A percentile compares a stretch with the other conserved stretches of the same genome.
phyloP scores from a whole-genome alignment of 192 early-diverging fungal genomes.

The Lobosporangium transversale region DNA sequence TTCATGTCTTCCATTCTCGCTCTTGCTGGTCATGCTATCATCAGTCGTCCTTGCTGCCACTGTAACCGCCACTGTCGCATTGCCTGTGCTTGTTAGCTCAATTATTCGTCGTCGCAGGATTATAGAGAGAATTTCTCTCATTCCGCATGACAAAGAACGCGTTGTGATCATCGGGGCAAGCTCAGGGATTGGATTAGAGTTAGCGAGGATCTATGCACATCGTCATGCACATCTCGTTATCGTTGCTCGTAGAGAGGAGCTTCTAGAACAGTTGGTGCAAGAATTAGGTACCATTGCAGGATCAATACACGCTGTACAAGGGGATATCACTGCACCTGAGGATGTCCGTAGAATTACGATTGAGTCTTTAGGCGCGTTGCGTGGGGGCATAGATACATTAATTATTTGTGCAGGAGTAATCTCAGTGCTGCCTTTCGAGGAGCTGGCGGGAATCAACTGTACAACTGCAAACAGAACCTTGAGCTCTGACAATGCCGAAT shows the following conservation, averaged over 20 bases:
- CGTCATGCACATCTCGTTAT: conserved; percentile 71
- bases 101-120: too few relatives aligned
- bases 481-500: neutral
- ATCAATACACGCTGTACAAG: conserved; percentile 51
- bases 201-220: conserved; percentile 74
- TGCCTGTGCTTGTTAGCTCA: too few relatives aligned
- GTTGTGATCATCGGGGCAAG: conserved; percentile 84
- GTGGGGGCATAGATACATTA: conserved; percentile 68
- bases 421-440: conserved; percentile 73
- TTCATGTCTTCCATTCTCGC: too few relatives aligned
- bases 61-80: too few relatives aligned
- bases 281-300: conserved; percentile 55
- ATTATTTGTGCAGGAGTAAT: conserved; percentile 83
- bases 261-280: conserved; percentile 59
- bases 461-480: neutral
- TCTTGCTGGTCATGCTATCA: too few relatives aligned
- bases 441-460: conserved; percentile 61
- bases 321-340: conserved; percentile 65
- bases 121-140: too few relatives aligned
- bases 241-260: conserved; percentile 65
- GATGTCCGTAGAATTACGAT: conserved; percentile 59
- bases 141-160: conserved; percentile 37
- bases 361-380: conserved; percentile 35
- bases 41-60: too few relatives aligned
- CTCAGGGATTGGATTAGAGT: conserved; percentile 76